phyloP scores from a whole-genome alignment of 495 filamentous ascomycete genomes.

The Extremus antarcticus region DNA sequence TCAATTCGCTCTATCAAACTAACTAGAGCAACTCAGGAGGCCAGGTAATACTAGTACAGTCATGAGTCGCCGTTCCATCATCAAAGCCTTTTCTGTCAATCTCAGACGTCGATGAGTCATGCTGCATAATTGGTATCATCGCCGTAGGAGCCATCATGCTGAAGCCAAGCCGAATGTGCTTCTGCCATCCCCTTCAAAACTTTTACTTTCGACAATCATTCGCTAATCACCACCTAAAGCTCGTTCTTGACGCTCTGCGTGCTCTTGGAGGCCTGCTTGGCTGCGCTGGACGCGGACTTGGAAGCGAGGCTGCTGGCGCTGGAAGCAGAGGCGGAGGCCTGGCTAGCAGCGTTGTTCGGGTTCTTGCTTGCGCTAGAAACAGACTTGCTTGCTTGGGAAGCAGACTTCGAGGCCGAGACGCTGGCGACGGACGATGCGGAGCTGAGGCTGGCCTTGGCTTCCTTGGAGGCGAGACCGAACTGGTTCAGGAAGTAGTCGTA shows the following conservation, averaged over 20 bases:
- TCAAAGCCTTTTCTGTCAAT: background rate
- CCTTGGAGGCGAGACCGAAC: slow-evolving; percentile 37
- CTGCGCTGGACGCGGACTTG: slow-evolving; percentile 8
- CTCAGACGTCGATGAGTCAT: background rate
- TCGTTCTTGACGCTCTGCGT: background rate
- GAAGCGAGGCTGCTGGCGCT: background rate
- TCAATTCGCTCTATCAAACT: background rate
- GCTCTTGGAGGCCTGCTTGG: slow-evolving; percentile 9
- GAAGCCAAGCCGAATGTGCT: too few relatives aligned
- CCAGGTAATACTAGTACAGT: background rate
- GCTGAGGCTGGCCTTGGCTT: slow-evolving; percentile 22
- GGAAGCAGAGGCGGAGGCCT: background rate
- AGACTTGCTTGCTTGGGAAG: slow-evolving; percentile 26
- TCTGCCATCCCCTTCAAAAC: background rate
- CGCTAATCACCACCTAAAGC: background rate
- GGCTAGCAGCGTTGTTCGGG: background rate
- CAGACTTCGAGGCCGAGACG: slow-evolving; percentile 18
- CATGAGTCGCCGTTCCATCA: background rate
- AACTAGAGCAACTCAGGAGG: background rate
- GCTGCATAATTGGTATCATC: background rate
- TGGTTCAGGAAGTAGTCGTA: slow-evolving; percentile 65
- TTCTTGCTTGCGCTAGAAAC: slow-evolving; percentile 2
- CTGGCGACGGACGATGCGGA: slow-evolving; percentile 22
- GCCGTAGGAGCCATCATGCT: too few relatives aligned
- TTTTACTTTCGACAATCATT: background rate